Percentiles rank a stretch among this genome's conserved stretches.
Conservation (phyloP, 805 yeast genomes). For the Millerago galiae region DNA sequence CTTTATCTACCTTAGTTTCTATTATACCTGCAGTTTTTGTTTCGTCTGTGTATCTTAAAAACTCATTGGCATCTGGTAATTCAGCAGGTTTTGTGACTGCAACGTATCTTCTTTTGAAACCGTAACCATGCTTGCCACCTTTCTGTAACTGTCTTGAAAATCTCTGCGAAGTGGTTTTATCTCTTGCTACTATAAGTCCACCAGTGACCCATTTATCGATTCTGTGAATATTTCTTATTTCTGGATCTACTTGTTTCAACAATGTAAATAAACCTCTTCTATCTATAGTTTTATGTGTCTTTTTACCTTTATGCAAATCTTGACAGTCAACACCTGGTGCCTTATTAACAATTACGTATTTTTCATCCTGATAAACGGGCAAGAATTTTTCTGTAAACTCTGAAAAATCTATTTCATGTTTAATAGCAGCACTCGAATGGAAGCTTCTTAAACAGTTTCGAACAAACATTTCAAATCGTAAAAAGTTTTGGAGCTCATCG, state of each 20-base stretch:
- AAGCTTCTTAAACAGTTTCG: background rate
- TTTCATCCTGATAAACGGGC: constrained; percentile 9
- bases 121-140: constrained; percentile 32
- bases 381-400: constrained; percentile 4
- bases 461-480: too few relatives aligned
- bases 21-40: constrained; percentile 4
- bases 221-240: constrained; percentile 30
- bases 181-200: constrained; percentile 32
- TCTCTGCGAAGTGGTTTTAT: constrained; percentile 25
- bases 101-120: constrained; percentile 30
- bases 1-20: constrained; percentile 1
- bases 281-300: constrained; percentile 1
- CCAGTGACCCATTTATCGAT: constrained; percentile 36
- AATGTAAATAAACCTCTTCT: constrained; percentile 10
- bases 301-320: constrained; percentile 2
- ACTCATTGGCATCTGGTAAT: background rate
- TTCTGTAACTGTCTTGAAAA: constrained; percentile 27
- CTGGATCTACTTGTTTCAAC: constrained; percentile 6
- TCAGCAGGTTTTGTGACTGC: constrained; percentile 16
- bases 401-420: background rate
- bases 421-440: background rate
- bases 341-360: constrained; percentile 27
- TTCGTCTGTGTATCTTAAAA: background rate
- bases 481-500: too few relatives aligned
- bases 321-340: constrained; percentile 26